Percentiles rank a stretch among this genome's conserved stretches.
Evolutionary conservation across 2,329 filamentous ascomycete species (phyloP).

Genomic region (Neoarthrinium moseri): DNA sequence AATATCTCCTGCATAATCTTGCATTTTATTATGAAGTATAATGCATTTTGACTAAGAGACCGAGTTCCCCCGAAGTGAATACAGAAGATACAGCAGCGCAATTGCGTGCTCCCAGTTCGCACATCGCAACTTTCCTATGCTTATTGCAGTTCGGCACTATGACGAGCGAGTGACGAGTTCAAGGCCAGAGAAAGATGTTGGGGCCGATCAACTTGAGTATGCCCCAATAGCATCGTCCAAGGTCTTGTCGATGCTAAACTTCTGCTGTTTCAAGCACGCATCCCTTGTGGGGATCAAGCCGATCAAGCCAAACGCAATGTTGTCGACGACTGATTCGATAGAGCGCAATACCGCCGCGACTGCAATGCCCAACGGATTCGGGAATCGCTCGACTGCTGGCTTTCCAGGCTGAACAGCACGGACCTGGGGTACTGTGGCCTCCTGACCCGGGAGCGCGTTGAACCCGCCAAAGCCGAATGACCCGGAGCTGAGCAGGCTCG

Average conservation of each 20-base stretch:
- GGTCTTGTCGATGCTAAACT: slow-evolving; percentile 9
- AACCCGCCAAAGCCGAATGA: background rate
- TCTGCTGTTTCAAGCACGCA: slow-evolving; percentile 10
- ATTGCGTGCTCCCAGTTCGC: too few relatives aligned
- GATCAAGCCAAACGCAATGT: slow-evolving; percentile 10
- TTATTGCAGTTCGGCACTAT: background rate
- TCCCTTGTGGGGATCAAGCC: slow-evolving; percentile 10
- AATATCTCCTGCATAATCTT: too few relatives aligned
- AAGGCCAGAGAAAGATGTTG: background rate
- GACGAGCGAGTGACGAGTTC: too few relatives aligned
- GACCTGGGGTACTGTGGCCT: too few relatives aligned
- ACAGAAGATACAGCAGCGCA: too few relatives aligned
- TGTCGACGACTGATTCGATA: slow-evolving; percentile 11
- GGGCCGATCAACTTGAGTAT: background rate
- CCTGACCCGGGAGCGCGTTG: too few relatives aligned
- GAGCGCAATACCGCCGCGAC: slow-evolving; percentile 10
- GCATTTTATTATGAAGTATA: too few relatives aligned
- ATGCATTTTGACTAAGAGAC: too few relatives aligned
- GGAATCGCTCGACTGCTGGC: slow-evolving; percentile 1
- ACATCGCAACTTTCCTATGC: background rate
- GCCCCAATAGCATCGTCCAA: slow-evolving; percentile 12
- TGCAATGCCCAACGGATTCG: slow-evolving; percentile 8
- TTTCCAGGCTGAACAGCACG: too few relatives aligned
- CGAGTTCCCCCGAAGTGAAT: too few relatives aligned
- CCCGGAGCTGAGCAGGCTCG: slow-evolving; percentile 2